phyloP scores from a whole-genome alignment of 2,329 filamentous ascomycete genomes.

The Didymella glomerata region DNA sequence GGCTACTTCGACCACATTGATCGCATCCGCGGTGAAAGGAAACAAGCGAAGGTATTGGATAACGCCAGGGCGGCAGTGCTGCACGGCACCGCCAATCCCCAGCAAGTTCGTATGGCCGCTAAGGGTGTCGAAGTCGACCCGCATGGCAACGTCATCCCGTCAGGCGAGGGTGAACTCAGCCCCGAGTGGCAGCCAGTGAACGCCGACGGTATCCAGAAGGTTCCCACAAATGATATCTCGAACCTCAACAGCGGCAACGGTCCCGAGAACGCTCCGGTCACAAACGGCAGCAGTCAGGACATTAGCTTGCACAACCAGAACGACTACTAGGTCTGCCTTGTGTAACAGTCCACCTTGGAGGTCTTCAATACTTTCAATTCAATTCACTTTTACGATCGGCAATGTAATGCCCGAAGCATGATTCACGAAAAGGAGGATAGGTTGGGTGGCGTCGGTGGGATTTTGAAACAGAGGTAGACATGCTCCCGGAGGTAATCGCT shows the following conservation, averaged over 20 bases:
- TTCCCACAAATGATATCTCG: slow-evolving; percentile 28
- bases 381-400: background rate
- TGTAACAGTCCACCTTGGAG: background rate
- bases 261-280: slow-evolving; percentile 35
- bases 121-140: slow-evolving; percentile 67
- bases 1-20: slow-evolving; percentile 86
- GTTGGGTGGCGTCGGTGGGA: slow-evolving; percentile 12
- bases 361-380: background rate
- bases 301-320: slow-evolving; percentile 68
- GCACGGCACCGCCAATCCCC: slow-evolving; percentile 67
- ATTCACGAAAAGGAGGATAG: slow-evolving; percentile 12
- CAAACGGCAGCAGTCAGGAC: slow-evolving; percentile 58
- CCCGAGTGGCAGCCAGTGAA: slow-evolving; percentile 40
- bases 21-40: slow-evolving; percentile 72
- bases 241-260: slow-evolving; percentile 29
- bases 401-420: slow-evolving; percentile 1
- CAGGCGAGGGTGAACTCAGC: slow-evolving; percentile 39
- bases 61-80: slow-evolving; percentile 70
- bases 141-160: slow-evolving; percentile 66
- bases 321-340: slow-evolving; percentile 40
- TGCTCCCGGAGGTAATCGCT: background rate
- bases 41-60: slow-evolving; percentile 72
- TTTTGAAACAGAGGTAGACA: slow-evolving; percentile 12
- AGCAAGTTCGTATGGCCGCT: slow-evolving; percentile 68
- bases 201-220: slow-evolving; percentile 25